Evolutionary conservation across 805 yeast genomes (phyloP), one percentile per base, ranked within the genome.

Genomic region (Kluyveromyces siamensis): DNA sequence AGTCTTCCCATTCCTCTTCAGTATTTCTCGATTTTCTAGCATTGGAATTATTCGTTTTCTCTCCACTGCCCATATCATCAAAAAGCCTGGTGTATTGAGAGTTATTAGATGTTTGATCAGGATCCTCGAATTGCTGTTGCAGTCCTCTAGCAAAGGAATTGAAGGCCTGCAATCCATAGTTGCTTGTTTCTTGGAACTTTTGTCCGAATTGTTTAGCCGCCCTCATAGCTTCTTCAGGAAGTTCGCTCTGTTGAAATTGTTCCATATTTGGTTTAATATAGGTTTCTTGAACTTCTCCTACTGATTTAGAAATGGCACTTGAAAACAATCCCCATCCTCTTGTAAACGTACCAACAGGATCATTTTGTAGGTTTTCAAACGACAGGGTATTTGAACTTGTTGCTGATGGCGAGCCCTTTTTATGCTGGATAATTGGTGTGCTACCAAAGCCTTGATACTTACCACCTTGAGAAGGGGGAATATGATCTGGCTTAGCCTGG

Each of bases 121-220:
- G 51, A 36, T 60, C 66, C 21, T 59, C 55, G 37, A 60, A 61
- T 61, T 72, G 68, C 16, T 59, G 61, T 45, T 66, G 66, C 25
- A 66, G 52, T 55, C 67, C 63, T 55, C 63, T 74, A 2, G 88
- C 81, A 60, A 81, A 80, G 16, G 72, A 71, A 52, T 73, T 75
- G 58, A 79, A 75, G n/a, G 83, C 81, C 54, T 82, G 84, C 47
- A 80, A 81, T 27, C 95, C 87, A 55, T 79, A 80, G 51, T 73
- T 76, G 35, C 95, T 85, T 0, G 96, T 87, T 54, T 89, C 95
- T 64, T 86, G 95, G 71, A 91, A 85, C 61, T 82, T 88, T 63
- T 87, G 95, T 44, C 97, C 96, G 70, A 91, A 93, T 72, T 93
- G 97, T 50, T 87, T 83, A 77, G 95, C 87, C n/a, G 98, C 98